Evolutionary conservation across 108 stramenopile species (phyloP).

Genomic region (Aureococcus anophagefferens): DNA sequence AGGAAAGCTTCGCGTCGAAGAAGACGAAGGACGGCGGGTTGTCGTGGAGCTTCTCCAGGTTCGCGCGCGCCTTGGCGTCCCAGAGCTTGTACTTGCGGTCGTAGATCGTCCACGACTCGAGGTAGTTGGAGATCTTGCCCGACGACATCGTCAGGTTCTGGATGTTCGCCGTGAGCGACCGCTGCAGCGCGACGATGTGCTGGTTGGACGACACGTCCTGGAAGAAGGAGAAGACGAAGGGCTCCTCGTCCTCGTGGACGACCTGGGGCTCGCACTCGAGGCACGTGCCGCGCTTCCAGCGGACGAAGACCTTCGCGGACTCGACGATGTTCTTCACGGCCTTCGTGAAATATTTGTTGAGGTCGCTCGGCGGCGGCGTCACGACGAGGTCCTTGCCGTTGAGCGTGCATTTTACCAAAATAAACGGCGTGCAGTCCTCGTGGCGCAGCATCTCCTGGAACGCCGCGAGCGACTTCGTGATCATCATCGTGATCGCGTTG

Average conservation of each 20-base stretch:
- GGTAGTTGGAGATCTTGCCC: conserved; percentile 19
- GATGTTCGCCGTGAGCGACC: conserved; percentile 33
- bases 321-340: conserved; percentile 37
- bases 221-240: conserved; percentile 46
- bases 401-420: conserved; percentile 35
- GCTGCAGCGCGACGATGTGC: conserved; percentile 43
- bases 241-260: conserved; percentile 48
- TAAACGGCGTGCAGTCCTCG: conserved; percentile 35
- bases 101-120: conserved; percentile 45
- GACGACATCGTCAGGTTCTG: background rate
- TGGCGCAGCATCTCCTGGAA: conserved; percentile 41
- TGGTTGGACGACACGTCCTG: conserved; percentile 46
- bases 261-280: conserved; percentile 29
- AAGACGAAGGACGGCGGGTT: conserved; percentile 27
- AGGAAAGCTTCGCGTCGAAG: conserved; percentile 39
- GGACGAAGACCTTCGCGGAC: conserved; percentile 40
- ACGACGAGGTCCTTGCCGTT: conserved; percentile 47
- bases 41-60: conserved; percentile 42
- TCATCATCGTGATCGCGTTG: conserved; percentile 56
- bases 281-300: conserved; percentile 63
- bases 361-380: conserved; percentile 41
- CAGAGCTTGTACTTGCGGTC: conserved; percentile 51
- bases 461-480: conserved; percentile 45
- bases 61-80: conserved; percentile 37
- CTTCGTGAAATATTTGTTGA: conserved; percentile 45